These are phyloP conservation scores for Chlamydomonas sphaeroides DNA, from an alignment of 139 green algal species.

Conservation along the genomic window DNA sequence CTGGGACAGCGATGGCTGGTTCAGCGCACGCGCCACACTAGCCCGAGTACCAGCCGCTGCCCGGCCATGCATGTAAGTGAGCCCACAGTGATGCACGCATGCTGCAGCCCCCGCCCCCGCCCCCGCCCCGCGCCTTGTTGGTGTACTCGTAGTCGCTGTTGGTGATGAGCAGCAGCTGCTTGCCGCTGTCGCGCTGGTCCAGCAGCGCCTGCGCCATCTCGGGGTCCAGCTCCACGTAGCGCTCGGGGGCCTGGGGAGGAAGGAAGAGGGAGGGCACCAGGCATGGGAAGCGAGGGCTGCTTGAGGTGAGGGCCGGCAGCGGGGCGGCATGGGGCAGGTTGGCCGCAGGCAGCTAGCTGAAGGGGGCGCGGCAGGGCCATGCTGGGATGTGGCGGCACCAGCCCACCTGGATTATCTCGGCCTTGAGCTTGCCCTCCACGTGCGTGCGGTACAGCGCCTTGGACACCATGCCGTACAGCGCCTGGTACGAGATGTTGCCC, in stretches of 20 bases:
- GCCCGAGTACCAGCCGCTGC: too few relatives aligned
- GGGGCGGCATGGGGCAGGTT: too few relatives aligned
- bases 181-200: slow-evolving; percentile 89
- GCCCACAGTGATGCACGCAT: too few relatives aligned
- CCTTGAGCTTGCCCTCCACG: slow-evolving; percentile 93
- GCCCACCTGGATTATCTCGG: slow-evolving; percentile 88
- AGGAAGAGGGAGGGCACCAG: too few relatives aligned
- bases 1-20: too few relatives aligned
- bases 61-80: too few relatives aligned
- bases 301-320: too few relatives aligned
- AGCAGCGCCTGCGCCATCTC: slow-evolving; percentile 89
- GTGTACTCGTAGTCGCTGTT: slow-evolving; percentile 93
- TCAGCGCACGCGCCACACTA: too few relatives aligned
- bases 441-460: slow-evolving; percentile 91
- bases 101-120: neutral
- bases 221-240: slow-evolving; percentile 88
- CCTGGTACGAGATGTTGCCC: slow-evolving; percentile 48
- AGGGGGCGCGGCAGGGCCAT: too few relatives aligned
- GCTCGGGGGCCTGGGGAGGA: slow-evolving; percentile 57
- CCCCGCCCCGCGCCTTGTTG: slow-evolving; percentile 31
- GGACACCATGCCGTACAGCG: slow-evolving; percentile 48
- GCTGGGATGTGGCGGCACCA: too few relatives aligned
- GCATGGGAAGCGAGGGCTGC: too few relatives aligned
- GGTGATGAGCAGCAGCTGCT: slow-evolving; percentile 96
- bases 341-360: too few relatives aligned